phyloP scores from a whole-genome alignment of 2,329 filamentous ascomycete species.

The Fusarium devonianum region DNA sequence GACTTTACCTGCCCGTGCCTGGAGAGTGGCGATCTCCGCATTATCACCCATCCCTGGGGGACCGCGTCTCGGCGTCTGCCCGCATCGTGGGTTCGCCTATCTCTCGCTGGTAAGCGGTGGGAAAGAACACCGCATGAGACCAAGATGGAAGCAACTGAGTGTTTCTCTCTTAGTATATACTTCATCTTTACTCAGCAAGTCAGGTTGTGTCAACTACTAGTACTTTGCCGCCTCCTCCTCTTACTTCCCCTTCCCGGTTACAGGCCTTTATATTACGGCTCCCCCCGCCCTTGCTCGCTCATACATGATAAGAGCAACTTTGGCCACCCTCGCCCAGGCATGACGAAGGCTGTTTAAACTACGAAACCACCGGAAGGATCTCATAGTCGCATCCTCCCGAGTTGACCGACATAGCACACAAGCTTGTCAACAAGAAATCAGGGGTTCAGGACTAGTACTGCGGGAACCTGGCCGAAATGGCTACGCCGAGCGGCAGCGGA shows the following conservation, averaged over 20 bases:
- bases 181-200: not conserved
- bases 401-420: not conserved
- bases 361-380: slow-evolving; percentile 6
- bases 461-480: slow-evolving; percentile 7
- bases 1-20: slow-evolving; percentile 9
- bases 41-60: slow-evolving; percentile 14
- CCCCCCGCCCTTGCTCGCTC: slow-evolving; percentile 23
- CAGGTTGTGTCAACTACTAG: not conserved
- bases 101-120: slow-evolving; percentile 18
- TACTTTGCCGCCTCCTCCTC: not conserved
- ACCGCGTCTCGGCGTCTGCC: slow-evolving; percentile 1
- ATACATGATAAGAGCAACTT: slow-evolving; percentile 19
- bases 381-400: not conserved
- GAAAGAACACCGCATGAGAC: slow-evolving; percentile 27
- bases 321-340: slow-evolving; percentile 8
- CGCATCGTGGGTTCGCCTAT: slow-evolving; percentile 16
- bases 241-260: slow-evolving; percentile 25
- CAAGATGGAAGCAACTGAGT: slow-evolving; percentile 14
- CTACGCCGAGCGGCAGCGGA: slow-evolving; percentile 1
- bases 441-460: not conserved
- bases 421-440: not conserved
- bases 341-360: slow-evolving; percentile 23
- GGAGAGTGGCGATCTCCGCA: slow-evolving; percentile 48
- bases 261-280: slow-evolving; percentile 10
- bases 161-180: not conserved